Evolutionary conservation across 2,329 filamentous ascomycete genomes (phyloP).

Genomic region (Calonectria multiphialidica): DNA sequence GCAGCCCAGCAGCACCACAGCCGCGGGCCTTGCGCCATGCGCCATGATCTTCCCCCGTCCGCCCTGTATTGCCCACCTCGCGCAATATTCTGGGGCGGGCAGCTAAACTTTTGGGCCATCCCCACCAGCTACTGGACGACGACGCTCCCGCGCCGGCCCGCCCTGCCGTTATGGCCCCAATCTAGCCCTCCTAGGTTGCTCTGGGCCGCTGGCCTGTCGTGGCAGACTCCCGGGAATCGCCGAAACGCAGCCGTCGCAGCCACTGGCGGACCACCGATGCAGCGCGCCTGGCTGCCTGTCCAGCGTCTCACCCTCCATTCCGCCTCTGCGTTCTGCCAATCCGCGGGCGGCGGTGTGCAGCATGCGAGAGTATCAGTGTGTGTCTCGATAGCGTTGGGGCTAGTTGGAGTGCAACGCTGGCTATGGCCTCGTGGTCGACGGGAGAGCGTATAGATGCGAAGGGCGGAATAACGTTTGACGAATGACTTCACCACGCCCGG

Average conservation of each 20-base stretch:
- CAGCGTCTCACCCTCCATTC: conserved; percentile 2
- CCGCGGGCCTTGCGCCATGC: too few relatives aligned
- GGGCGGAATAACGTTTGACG: conserved; percentile 1
- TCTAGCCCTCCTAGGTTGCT: neutral
- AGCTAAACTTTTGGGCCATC: neutral
- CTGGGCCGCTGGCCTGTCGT: neutral
- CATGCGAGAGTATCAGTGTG: neutral
- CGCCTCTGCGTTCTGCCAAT: neutral
- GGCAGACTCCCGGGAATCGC: neutral
- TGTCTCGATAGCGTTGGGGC: conserved; percentile 3
- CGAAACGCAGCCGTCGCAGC: neutral
- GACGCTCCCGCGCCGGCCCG: conserved; percentile 4
- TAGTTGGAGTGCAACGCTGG: conserved; percentile 2
- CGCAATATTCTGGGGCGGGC: neutral
- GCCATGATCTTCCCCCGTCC: neutral
- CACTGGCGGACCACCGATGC: neutral
- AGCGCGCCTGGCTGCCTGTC: neutral
- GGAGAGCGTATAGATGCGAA: neutral
- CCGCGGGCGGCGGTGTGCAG: neutral
- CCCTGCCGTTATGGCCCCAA: neutral
- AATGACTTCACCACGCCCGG: neutral
- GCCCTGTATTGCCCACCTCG: neutral
- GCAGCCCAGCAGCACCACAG: too few relatives aligned
- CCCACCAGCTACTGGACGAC: neutral
- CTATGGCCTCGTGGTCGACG: neutral